These are phyloP conservation scores for Mortierella sp. DNA, from an alignment of 371 early-diverging fungal genomes.

Conservation along the genomic window DNA sequence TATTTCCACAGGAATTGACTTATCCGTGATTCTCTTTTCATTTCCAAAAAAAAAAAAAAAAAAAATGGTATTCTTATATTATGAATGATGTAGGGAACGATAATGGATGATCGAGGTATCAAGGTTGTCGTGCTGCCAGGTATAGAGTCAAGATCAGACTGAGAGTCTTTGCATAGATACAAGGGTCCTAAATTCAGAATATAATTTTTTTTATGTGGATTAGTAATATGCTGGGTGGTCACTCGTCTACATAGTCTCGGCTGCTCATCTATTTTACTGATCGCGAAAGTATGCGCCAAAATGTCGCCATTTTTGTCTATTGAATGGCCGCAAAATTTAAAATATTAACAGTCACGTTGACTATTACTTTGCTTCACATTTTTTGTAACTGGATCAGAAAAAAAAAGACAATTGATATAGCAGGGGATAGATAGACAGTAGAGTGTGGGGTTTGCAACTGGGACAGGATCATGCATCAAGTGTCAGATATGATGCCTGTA, in stretches of 20 bases:
- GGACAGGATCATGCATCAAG: too few relatives aligned
- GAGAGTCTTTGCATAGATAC: too few relatives aligned
- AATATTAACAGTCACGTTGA: neutral
- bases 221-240: neutral
- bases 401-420: too few relatives aligned
- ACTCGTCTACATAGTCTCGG: neutral
- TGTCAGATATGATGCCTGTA: too few relatives aligned
- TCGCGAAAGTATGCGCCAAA: slow-evolving; percentile 17
- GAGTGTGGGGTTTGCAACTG: too few relatives aligned
- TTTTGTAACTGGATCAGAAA: neutral
- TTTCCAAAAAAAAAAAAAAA: too few relatives aligned
- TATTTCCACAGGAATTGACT: neutral
- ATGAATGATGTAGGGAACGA: too few relatives aligned
- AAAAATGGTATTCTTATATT: too few relatives aligned
- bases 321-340: neutral
- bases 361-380: neutral
- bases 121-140: too few relatives aligned
- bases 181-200: neutral
- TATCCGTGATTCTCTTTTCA: neutral
- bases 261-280: neutral
- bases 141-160: too few relatives aligned
- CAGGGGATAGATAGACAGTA: too few relatives aligned
- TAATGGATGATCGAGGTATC: too few relatives aligned
- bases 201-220: neutral
- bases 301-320: slow-evolving; percentile 17